A percentile compares a stretch with the other conserved stretches of the same genome.
These are phyloP conservation scores for Ascochyta pisi DNA, from an alignment of 2,329 filamentous ascomycete genomes.

Conservation along the genomic window DNA sequence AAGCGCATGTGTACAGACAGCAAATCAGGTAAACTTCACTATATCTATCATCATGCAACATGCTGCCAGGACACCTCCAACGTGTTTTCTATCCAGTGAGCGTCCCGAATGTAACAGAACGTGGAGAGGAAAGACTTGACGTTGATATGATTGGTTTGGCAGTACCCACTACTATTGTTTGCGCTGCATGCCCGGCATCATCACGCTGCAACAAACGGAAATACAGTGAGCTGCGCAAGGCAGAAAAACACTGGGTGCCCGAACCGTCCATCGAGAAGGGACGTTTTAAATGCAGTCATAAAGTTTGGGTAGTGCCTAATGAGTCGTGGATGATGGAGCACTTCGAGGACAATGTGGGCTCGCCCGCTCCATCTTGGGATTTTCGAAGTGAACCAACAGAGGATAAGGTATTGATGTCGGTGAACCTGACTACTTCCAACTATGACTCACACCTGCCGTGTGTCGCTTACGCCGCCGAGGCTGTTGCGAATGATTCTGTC, in stretches of 20 bases:
- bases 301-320: too few species aligned
- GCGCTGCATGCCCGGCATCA: background rate
- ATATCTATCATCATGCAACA: background rate
- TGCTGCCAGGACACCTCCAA: background rate
- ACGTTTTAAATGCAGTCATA: background rate
- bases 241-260: background rate
- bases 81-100: background rate
- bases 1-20: background rate
- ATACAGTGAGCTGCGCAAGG: background rate
- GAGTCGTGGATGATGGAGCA: too few species aligned
- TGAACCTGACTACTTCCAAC: too few species aligned
- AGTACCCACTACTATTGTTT: background rate
- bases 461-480: too few species aligned
- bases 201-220: background rate
- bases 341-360: too few species aligned
- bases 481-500: too few species aligned
- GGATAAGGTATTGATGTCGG: too few species aligned
- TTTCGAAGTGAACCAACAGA: too few species aligned
- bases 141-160: background rate
- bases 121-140: background rate
- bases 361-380: too few species aligned
- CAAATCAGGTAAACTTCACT: background rate
- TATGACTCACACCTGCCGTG: too few species aligned
- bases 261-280: background rate
- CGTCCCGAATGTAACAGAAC: background rate